Percentiles rank a stretch among this genome's conserved stretches.
Conservation (phyloP, 2,329 filamentous ascomycete genomes). For the Dryadomyces quercivorus region DNA sequence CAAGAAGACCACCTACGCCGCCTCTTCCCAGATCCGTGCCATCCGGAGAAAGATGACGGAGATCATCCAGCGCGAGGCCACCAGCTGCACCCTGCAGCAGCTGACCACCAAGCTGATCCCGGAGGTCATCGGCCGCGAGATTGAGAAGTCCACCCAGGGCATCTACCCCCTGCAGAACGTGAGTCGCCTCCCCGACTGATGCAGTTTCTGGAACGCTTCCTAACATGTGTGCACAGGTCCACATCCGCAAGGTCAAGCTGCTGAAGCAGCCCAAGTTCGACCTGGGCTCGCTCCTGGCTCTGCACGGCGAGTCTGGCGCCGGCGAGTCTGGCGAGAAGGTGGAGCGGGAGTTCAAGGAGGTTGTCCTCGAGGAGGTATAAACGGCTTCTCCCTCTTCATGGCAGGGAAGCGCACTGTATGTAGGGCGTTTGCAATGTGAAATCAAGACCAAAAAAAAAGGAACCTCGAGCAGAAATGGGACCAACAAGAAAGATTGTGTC, state of each 20-base stretch:
- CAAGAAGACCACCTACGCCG: conserved; percentile 99
- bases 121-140: conserved; percentile 98
- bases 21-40: conserved; percentile 89
- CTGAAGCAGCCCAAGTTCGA: conserved; percentile 99
- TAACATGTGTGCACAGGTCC: conserved; percentile 51
- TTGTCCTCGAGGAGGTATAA: conserved; percentile 89
- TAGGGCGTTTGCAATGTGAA: conserved; percentile 1
- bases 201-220: background rate
- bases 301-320: conserved; percentile 93
- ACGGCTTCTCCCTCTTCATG: conserved; percentile 12
- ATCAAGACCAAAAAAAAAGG: conserved; percentile 4
- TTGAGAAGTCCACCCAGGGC: conserved; percentile 98
- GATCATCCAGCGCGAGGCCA: conserved; percentile 94
- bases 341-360: conserved; percentile 99
- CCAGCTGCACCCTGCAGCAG: conserved; percentile 88
- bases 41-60: conserved; percentile 99
- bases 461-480: background rate
- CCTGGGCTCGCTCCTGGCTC: conserved; percentile 85
- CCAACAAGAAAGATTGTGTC: background rate
- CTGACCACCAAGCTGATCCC: conserved; percentile 98
- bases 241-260: conserved; percentile 99
- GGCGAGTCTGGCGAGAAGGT: conserved; percentile 98
- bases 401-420: background rate
- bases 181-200: conserved; percentile 20
- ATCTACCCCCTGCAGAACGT: conserved; percentile 99